Conservation (phyloP, 805 yeast species). For the Komagataella kurtzmanii region DNA sequence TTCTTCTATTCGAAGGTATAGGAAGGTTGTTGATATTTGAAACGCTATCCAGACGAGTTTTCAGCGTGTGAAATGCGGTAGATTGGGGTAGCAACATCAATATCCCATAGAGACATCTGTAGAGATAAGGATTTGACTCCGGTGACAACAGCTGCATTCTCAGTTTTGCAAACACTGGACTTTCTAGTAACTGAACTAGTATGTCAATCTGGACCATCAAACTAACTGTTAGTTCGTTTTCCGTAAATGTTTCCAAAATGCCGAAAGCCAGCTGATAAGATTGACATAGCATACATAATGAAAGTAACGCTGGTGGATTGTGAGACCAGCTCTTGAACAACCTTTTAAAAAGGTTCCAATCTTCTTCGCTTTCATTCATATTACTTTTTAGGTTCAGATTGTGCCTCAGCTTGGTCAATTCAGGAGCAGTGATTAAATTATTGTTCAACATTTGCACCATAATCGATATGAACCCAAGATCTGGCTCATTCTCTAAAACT, state of each 20-base stretch:
- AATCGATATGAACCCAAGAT: constrained; percentile 58
- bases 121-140: constrained; percentile 62
- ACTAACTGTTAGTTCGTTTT: constrained; percentile 68
- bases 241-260: constrained; percentile 71
- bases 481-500: constrained; percentile 48
- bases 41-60: constrained; percentile 58
- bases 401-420: constrained; percentile 54
- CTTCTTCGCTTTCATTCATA: constrained; percentile 44
- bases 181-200: constrained; percentile 78
- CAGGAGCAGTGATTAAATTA: constrained; percentile 77
- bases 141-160: constrained; percentile 87
- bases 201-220: constrained; percentile 80
- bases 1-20: background rate
- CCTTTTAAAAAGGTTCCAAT: constrained; percentile 56
- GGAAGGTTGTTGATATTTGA: constrained; percentile 21
- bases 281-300: constrained; percentile 75
- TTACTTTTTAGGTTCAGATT: constrained; percentile 29
- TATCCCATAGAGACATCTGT: constrained; percentile 82
- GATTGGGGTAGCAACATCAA: constrained; percentile 93
- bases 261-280: constrained; percentile 79
- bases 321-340: constrained; percentile 87
- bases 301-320: constrained; percentile 77
- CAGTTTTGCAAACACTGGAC: constrained; percentile 81
- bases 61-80: constrained; percentile 71
- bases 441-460: constrained; percentile 83